Conservation (phyloP, 192 early-diverging fungal species). For the Backusella mclennaniae region DNA sequence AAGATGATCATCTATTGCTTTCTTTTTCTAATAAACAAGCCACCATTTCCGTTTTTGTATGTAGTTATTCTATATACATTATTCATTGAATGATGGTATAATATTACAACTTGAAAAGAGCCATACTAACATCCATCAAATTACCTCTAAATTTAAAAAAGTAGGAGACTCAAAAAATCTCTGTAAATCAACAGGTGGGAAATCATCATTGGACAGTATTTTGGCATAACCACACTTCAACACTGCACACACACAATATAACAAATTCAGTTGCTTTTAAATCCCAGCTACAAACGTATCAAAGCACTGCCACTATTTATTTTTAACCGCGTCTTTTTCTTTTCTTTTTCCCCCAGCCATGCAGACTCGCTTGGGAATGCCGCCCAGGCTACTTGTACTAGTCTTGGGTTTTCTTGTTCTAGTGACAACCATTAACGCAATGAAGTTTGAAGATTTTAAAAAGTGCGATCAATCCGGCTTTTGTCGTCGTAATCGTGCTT, state of each 20-base stretch:
- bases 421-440: slow-evolving; percentile 29
- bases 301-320: too few species aligned
- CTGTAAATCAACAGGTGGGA: not conserved
- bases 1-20: too few species aligned
- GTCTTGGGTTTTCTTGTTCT: not conserved
- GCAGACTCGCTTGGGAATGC: not conserved
- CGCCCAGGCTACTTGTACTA: slow-evolving; percentile 5
- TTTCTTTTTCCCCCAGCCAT: not conserved
- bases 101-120: too few species aligned
- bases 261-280: too few species aligned
- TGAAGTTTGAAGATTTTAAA: slow-evolving; percentile 89
- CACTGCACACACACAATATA: too few species aligned
- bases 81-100: too few species aligned
- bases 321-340: not conserved
- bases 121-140: too few species aligned
- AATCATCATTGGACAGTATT: not conserved
- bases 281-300: too few species aligned
- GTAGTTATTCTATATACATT: too few species aligned
- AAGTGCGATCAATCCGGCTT: slow-evolving; percentile 85
- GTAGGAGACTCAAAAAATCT: not conserved
- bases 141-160: too few species aligned
- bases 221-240: not conserved
- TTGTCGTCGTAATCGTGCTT: slow-evolving; percentile 85
- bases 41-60: too few species aligned
- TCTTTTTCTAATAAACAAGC: too few species aligned